Conservation (phyloP, 2,329 filamentous ascomycete species). For the Fusarium verticillioides region DNA sequence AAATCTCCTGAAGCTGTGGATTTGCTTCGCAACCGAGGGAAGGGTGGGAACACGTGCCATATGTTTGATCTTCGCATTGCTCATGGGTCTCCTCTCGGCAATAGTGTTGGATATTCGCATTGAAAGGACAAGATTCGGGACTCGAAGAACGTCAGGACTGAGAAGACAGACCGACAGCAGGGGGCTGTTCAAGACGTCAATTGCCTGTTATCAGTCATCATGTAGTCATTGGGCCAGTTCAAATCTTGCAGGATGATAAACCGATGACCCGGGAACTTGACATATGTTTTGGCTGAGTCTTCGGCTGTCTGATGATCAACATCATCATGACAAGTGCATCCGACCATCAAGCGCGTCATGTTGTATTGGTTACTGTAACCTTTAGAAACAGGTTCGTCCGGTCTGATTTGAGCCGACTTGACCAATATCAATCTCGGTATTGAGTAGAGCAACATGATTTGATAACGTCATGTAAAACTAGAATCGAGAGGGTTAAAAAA, state of each 20-base stretch:
- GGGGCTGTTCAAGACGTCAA: neutral
- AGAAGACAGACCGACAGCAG: neutral
- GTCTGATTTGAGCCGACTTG: neutral
- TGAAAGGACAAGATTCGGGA: neutral
- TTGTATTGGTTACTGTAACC: neutral
- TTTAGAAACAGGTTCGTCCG: neutral
- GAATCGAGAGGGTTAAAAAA: constrained; percentile 14
- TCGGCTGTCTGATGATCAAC: constrained; percentile 22
- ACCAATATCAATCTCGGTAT: neutral
- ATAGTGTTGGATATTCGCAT: neutral
- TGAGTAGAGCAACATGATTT: constrained; percentile 4
- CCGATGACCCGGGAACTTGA: constrained; percentile 3
- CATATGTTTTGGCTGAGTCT: constrained; percentile 4
- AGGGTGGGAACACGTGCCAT: constrained; percentile 6
- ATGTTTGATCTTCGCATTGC: neutral
- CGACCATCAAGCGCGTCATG: neutral
- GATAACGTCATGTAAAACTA: constrained; percentile 8
- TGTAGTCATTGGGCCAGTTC: neutral
- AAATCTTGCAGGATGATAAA: neutral
- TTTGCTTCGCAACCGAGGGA: neutral
- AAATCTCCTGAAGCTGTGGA: neutral
- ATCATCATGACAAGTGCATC: constrained; percentile 6
- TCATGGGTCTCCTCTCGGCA: neutral
- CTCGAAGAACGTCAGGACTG: neutral
- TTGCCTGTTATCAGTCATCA: neutral